These are phyloP conservation scores for Globisporangium cylindrosporum DNA, from an alignment of 352 stramenopile species.

Conservation along the genomic window DNA sequence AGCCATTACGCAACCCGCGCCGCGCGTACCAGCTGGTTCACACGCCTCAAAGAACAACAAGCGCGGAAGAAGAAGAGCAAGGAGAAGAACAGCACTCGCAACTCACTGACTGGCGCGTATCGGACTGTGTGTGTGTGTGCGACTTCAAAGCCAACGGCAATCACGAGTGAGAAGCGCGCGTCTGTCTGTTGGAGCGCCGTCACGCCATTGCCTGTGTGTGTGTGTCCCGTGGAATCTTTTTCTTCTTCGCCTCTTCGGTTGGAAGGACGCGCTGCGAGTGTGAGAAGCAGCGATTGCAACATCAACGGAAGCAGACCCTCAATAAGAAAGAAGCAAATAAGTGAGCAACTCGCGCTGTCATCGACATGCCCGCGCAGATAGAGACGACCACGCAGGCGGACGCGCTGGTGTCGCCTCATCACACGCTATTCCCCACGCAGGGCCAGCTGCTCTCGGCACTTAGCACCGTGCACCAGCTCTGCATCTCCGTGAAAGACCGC, in stretches of 20 bases:
- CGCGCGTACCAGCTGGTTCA: not conserved
- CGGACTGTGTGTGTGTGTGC: not conserved
- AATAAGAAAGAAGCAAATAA: not conserved
- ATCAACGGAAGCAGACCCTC: not conserved
- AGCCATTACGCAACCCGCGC: conserved; percentile 6
- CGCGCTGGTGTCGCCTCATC: not conserved
- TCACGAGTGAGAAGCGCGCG: not conserved
- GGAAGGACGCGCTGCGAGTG: not conserved
- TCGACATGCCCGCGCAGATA: conserved; percentile 1
- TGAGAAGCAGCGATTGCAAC: not conserved
- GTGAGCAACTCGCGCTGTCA: not conserved
- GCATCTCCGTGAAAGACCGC: conserved; percentile 40
- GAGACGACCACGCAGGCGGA: not conserved
- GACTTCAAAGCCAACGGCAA: not conserved
- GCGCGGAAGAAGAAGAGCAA: not conserved
- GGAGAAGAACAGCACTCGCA: not conserved
- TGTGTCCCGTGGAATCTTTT: conserved; percentile 5
- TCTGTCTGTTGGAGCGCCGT: not conserved
- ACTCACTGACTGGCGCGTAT: not conserved
- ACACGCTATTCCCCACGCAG: conserved; percentile 27
- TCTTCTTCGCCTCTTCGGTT: not conserved
- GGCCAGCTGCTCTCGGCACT: conserved; percentile 35
- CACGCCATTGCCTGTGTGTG: not conserved
- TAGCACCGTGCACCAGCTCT: conserved; percentile 36
- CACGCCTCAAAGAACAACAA: conserved; percentile 1